Evolutionary conservation across 495 filamentous ascomycete genomes (phyloP).

Genomic region (Thermothielavioides terrestris): DNA sequence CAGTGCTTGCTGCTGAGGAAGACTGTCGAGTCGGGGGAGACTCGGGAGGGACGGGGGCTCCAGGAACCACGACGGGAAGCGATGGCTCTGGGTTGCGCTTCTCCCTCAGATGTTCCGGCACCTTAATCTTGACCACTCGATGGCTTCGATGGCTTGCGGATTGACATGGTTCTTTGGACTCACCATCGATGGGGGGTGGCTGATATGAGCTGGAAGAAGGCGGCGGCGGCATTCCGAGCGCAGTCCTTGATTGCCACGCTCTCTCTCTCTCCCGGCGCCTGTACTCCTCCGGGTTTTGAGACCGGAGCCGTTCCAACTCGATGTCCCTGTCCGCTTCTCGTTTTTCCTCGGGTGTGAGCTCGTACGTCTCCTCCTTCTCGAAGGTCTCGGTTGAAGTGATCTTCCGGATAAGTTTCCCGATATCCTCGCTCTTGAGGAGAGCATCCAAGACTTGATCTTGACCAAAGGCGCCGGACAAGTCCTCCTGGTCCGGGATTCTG

Average conservation of each 20-base stretch:
- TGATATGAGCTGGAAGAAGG: neutral
- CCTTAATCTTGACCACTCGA: conserved; percentile 3
- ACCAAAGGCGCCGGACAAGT: conserved; percentile 45
- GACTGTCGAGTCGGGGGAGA: neutral
- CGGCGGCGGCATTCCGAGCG: neutral
- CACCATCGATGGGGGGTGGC: conserved; percentile 6
- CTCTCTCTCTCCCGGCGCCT: conserved; percentile 11
- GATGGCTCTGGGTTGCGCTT: neutral
- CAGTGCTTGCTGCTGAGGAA: neutral
- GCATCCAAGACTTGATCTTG: conserved; percentile 66
- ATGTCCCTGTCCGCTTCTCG: conserved; percentile 24
- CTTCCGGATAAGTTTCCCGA: conserved; percentile 21
- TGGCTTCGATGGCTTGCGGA: neutral
- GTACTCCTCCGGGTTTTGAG: conserved; percentile 21
- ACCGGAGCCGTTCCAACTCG: conserved; percentile 17
- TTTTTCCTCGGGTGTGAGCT: conserved; percentile 31
- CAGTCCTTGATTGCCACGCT: neutral
- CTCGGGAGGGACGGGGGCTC: neutral
- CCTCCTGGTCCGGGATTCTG: conserved; percentile 41
- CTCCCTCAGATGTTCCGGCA: conserved; percentile 3
- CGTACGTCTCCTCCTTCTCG: conserved; percentile 36
- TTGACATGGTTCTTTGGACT: conserved; percentile 5
- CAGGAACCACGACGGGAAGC: neutral
- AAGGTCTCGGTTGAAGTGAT: conserved; percentile 38
- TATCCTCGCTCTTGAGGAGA: conserved; percentile 38